A percentile compares a stretch with the other conserved stretches of the same genome.
phyloP scores from a whole-genome alignment of 768 basidiomycete genomes.

The Porpolomopsis calyptriformis region DNA sequence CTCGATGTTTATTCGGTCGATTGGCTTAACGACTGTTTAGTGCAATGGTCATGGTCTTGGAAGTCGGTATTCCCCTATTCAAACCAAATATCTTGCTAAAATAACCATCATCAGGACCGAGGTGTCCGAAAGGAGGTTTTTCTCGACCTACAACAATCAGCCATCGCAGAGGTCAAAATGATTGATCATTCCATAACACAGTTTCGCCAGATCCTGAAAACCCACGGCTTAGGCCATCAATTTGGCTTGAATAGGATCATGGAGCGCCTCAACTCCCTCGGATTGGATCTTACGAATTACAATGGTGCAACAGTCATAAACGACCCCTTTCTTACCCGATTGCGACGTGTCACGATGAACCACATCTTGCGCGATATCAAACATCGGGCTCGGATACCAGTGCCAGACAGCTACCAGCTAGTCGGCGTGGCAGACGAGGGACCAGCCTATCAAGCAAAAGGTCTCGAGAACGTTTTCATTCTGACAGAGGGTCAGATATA shows the following conservation, averaged over 20 bases:
- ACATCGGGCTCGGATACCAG: slow-evolving; percentile 60
- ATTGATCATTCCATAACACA: slow-evolving; percentile 46
- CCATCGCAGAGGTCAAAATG: slow-evolving; percentile 45
- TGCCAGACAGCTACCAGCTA: slow-evolving; percentile 57
- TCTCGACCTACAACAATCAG: slow-evolving; percentile 46
- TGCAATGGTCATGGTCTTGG: slow-evolving; percentile 66
- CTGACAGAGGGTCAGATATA: slow-evolving; percentile 53
- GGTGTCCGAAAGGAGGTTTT: slow-evolving; percentile 52
- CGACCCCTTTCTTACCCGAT: slow-evolving; percentile 44
- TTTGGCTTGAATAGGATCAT: slow-evolving; percentile 46
- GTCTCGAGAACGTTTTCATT: slow-evolving; percentile 41
- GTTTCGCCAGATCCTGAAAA: slow-evolving; percentile 39
- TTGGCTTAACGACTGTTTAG: slow-evolving; percentile 24
- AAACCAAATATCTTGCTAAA: not conserved
- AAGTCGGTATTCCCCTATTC: slow-evolving; percentile 18
- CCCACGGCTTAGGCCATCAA: slow-evolving; percentile 32
- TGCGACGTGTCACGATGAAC: slow-evolving; percentile 52
- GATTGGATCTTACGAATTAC: slow-evolving; percentile 36
- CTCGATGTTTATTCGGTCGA: not conserved
- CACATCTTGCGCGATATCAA: slow-evolving; percentile 66
- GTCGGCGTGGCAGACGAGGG: slow-evolving; percentile 83
- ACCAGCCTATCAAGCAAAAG: slow-evolving; percentile 44
- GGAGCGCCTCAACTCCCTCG: slow-evolving; percentile 34
- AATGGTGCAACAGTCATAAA: slow-evolving; percentile 29
- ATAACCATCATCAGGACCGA: slow-evolving; percentile 28